phyloP scores from a whole-genome alignment of 2,329 filamentous ascomycete species.

The Teratosphaeria gauchensis region DNA sequence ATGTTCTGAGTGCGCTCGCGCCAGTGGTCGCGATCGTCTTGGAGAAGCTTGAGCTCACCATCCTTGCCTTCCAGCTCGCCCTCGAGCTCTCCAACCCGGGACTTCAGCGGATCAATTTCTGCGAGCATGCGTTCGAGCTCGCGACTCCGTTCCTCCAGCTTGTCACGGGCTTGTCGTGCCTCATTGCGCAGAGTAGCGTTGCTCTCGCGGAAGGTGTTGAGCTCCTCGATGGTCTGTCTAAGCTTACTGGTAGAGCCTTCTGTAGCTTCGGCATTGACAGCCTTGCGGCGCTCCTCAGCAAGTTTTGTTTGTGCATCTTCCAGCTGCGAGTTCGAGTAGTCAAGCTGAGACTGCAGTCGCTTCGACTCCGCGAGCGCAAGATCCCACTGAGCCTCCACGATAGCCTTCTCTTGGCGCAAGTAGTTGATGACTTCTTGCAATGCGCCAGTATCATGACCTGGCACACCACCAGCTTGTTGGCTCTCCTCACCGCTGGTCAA shows the following conservation, averaged over 20 bases:
- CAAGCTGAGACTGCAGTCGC: constrained; percentile 78
- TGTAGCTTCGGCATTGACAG: constrained; percentile 62
- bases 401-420: constrained; percentile 90
- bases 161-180: constrained; percentile 65
- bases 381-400: constrained; percentile 92
- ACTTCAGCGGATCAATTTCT: constrained; percentile 73
- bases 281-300: constrained; percentile 72
- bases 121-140: constrained; percentile 65
- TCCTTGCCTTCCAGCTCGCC: constrained; percentile 72
- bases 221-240: constrained; percentile 87
- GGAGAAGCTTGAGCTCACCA: constrained; percentile 78
- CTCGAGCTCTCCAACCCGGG: constrained; percentile 70
- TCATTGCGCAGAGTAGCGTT: constrained; percentile 85
- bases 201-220: constrained; percentile 93
- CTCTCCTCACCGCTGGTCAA: constrained; percentile 35
- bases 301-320: constrained; percentile 84
- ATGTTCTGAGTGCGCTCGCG: constrained; percentile 94
- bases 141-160: constrained; percentile 63
- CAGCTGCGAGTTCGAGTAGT: constrained; percentile 76
- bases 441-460: constrained; percentile 53
- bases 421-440: constrained; percentile 87
- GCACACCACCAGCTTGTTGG: constrained; percentile 35
- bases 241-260: constrained; percentile 78
- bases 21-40: constrained; percentile 88
- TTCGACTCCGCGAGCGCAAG: constrained; percentile 81